These are phyloP conservation scores for Plasmodium gaboni DNA, from an alignment of 169 alveolate species.

Conservation along the genomic window DNA sequence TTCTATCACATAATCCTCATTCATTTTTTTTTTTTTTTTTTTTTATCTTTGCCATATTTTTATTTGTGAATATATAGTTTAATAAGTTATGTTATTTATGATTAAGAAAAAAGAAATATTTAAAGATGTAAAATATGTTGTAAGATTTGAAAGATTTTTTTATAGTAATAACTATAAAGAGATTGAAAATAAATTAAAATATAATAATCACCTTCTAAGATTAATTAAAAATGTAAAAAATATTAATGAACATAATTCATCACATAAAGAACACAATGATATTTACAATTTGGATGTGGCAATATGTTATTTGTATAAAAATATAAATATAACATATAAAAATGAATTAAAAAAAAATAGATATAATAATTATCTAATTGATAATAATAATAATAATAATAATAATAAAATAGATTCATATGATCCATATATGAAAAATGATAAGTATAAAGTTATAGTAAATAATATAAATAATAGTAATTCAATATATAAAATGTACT, in stretches of 20 bases:
- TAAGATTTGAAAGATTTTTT: conserved; percentile 12
- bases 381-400: neutral
- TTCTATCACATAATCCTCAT: neutral
- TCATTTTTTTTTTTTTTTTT: neutral
- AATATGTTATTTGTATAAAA: conserved; percentile 44
- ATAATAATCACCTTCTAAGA: conserved; percentile 20
- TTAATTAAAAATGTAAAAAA: conserved; percentile 40
- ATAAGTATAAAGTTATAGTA: neutral
- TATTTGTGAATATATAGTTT: neutral
- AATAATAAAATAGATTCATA: neutral
- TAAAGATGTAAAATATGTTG: conserved; percentile 4
- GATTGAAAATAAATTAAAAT: conserved; percentile 35
- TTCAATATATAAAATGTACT: conserved; percentile 12
- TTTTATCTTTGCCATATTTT: neutral
- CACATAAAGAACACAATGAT: neutral
- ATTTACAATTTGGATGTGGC: conserved; percentile 10
- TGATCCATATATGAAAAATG: neutral
- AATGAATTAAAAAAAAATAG: neutral
- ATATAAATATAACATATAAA: conserved; percentile 20
- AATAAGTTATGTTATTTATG: neutral
- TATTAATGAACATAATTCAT: neutral
- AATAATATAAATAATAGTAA: conserved; percentile 13
- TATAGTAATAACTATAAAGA: conserved; percentile 16
- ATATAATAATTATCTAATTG: neutral
- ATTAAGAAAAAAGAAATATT: neutral